phyloP scores from a whole-genome alignment of 2,329 filamentous ascomycete genomes.

The Colletotrichum magnum region DNA sequence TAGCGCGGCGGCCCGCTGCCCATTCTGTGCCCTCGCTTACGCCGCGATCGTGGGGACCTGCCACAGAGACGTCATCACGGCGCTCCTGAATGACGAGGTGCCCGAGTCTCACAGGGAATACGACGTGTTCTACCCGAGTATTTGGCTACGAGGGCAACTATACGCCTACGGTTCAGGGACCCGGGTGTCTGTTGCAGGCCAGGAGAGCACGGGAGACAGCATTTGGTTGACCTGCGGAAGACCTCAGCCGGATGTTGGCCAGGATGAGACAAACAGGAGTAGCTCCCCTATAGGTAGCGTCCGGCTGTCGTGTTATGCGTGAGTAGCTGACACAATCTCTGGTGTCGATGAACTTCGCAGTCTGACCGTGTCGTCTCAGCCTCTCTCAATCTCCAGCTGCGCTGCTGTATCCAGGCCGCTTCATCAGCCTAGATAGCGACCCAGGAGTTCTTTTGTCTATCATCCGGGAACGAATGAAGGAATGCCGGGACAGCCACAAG shows the following conservation, averaged over 20 bases:
- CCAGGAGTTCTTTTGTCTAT: neutral
- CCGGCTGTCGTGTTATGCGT: conserved; percentile 3
- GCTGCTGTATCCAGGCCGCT: neutral
- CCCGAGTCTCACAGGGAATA: neutral
- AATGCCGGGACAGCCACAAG: neutral
- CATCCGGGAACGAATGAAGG: neutral
- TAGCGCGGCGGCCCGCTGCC: neutral
- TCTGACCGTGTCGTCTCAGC: neutral
- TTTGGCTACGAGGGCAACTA: conserved; percentile 22
- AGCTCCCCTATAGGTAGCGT: neutral
- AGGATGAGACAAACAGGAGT: neutral
- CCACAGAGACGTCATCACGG: neutral
- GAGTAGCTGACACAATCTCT: neutral
- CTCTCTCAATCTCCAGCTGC: neutral
- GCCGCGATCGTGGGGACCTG: neutral
- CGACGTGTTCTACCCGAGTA: neutral
- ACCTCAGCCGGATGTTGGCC: neutral
- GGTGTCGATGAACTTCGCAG: neutral
- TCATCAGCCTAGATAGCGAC: neutral
- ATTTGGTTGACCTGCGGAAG: conserved; percentile 13
- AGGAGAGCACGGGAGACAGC: neutral
- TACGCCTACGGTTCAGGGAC: neutral
- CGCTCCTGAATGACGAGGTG: conserved; percentile 4
- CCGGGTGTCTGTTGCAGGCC: too few species aligned
- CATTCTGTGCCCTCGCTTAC: conserved; percentile 14